Percentiles rank a stretch among this genome's conserved stretches.
Conservation (phyloP, 2,329 filamentous ascomycete species). For the Colletotrichum endophyticum region DNA sequence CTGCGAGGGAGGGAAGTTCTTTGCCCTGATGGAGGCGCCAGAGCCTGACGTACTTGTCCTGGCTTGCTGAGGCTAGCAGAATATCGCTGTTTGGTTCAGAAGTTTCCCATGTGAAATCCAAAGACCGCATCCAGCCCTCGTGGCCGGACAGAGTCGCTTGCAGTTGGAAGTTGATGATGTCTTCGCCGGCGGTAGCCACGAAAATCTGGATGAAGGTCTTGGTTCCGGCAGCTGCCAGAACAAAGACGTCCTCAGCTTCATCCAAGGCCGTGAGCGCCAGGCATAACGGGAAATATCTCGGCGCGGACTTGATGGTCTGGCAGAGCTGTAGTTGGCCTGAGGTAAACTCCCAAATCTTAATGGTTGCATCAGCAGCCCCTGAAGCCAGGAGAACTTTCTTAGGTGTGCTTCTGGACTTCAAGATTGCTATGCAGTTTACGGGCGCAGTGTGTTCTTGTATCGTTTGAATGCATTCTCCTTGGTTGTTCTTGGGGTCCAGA, state of each 20-base stretch:
- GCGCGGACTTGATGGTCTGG: constrained; percentile 75
- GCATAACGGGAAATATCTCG: constrained; percentile 82
- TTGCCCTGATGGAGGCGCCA: constrained; percentile 83
- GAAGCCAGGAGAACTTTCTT: constrained; percentile 67
- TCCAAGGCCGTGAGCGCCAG: constrained; percentile 71
- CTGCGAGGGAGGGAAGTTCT: constrained; percentile 63
- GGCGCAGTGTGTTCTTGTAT: constrained; percentile 73
- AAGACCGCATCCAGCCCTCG: constrained; percentile 91
- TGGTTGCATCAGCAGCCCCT: constrained; percentile 79
- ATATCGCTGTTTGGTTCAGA: constrained; percentile 65
- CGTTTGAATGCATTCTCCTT: constrained; percentile 54
- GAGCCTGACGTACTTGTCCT: constrained; percentile 95
- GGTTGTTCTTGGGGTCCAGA: constrained; percentile 27
- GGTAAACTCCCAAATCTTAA: constrained; percentile 72
- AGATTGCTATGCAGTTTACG: constrained; percentile 70
- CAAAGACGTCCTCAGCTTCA: constrained; percentile 53
- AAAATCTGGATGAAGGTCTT: constrained; percentile 83
- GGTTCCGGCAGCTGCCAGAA: constrained; percentile 88
- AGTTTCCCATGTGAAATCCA: constrained; percentile 76
- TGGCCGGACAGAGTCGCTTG: constrained; percentile 85
- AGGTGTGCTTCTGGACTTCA: constrained; percentile 31
- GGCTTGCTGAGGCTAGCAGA: constrained; percentile 89
- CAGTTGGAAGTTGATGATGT: constrained; percentile 62
- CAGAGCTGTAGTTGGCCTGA: constrained; percentile 55
- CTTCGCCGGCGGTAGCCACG: constrained; percentile 50